phyloP scores from a whole-genome alignment of 305 asterid species.

The Lippia alba region DNA sequence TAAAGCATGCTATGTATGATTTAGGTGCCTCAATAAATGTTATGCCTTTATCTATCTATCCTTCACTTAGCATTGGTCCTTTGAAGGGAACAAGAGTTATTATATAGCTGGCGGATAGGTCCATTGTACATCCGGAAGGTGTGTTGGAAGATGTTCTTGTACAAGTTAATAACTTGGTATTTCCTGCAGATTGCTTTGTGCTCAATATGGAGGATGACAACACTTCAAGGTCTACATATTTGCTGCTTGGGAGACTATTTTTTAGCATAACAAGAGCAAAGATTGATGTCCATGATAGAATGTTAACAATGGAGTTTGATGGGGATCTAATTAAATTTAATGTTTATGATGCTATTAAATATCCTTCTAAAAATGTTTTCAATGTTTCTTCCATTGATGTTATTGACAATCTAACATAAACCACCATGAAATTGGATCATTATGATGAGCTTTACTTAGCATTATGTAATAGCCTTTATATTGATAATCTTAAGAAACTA shows the following conservation, averaged over 20 bases:
- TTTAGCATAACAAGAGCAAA: not conserved
- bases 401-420: too few relatives aligned
- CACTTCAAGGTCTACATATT: not conserved
- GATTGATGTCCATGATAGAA: not conserved
- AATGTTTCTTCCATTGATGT: too few relatives aligned
- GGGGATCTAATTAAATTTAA: not conserved
- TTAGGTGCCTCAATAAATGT: not conserved
- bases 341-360: not conserved
- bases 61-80: not conserved
- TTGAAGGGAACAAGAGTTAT: not conserved
- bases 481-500: too few relatives aligned
- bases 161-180: not conserved
- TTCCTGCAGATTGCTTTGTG: not conserved
- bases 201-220: not conserved
- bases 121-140: not conserved
- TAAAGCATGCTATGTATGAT: not conserved
- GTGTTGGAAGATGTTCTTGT: not conserved
- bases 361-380: not conserved
- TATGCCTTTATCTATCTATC: too few relatives aligned
- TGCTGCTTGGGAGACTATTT: not conserved
- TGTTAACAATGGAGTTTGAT: not conserved
- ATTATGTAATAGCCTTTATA: too few relatives aligned
- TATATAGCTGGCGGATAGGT: not conserved
- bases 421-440: too few relatives aligned
- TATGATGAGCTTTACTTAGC: too few relatives aligned